Evolutionary conservation across 306 rosid species (phyloP).

Genomic region (Quercus berberidifolia): DNA sequence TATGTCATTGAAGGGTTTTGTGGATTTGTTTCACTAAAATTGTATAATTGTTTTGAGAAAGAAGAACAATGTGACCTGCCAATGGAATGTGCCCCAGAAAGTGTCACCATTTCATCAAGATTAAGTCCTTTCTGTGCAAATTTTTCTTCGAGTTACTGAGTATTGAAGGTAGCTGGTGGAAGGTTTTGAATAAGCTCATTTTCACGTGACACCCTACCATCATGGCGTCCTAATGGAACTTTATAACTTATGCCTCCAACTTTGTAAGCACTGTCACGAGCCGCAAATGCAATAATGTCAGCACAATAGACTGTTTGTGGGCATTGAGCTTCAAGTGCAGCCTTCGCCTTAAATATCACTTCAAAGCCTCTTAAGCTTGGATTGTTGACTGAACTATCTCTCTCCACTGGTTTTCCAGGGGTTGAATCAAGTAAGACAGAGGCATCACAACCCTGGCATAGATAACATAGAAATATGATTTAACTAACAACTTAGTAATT

Average conservation of each 20-base stretch:
- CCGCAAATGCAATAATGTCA: too few species aligned
- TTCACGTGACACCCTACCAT: not conserved
- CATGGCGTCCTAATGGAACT: not conserved
- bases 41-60: not conserved
- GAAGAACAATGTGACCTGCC: conserved; percentile 8
- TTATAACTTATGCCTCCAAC: not conserved
- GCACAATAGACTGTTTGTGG: too few species aligned
- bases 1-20: conserved; percentile 3
- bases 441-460: too few species aligned
- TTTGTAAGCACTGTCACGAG: too few species aligned
- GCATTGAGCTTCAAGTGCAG: too few species aligned
- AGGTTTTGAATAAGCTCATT: not conserved
- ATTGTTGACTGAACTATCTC: too few species aligned
- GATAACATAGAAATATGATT: too few species aligned
- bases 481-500: too few species aligned
- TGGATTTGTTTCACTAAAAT: not conserved
- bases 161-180: not conserved
- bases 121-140: not conserved
- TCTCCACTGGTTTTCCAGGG: too few species aligned
- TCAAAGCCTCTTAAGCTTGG: too few species aligned
- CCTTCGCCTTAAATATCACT: too few species aligned
- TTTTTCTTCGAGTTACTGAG: not conserved
- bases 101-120: conserved; percentile 6
- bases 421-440: too few species aligned
- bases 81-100: conserved; percentile 1